A percentile compares a stretch with the other conserved stretches of the same genome.
phyloP scores from a whole-genome alignment of 257 asterid genomes.

The Solanum medicagineum region DNA sequence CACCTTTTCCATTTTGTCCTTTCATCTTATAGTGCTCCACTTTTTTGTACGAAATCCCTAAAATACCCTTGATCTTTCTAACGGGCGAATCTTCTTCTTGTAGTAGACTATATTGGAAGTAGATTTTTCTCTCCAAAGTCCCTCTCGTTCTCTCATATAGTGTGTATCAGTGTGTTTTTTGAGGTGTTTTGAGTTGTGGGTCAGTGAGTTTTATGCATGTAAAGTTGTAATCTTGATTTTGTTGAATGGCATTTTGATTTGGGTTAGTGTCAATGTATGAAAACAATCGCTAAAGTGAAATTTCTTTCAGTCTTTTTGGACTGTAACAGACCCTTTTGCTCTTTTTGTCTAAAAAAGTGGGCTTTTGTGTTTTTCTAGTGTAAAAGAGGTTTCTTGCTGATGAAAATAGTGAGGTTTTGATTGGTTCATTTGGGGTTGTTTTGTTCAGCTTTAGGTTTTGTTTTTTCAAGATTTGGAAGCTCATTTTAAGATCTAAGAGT shows the following conservation, averaged over 20 bases:
- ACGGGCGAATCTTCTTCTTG: conserved; percentile 3
- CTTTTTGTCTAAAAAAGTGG: neutral
- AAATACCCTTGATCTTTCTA: neutral
- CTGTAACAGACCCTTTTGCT: neutral
- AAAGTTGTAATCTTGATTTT: neutral
- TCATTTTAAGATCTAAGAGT: conserved; percentile 34
- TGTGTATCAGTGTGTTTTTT: neutral
- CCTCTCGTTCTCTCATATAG: neutral
- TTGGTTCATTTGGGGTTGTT: neutral
- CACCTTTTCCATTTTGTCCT: neutral
- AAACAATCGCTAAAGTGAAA: neutral
- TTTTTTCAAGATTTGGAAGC: neutral
- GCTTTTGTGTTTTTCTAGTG: neutral
- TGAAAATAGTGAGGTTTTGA: neutral
- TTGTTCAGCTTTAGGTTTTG: neutral
- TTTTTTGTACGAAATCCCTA: neutral
- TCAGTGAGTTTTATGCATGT: neutral
- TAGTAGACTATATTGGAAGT: neutral
- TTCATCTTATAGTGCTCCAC: neutral
- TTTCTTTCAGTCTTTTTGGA: neutral
- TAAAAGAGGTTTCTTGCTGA: neutral
- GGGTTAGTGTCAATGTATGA: neutral
- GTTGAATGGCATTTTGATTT: neutral
- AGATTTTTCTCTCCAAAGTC: conserved; percentile 3
- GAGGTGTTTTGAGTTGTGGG: neutral